Conservation (phyloP, 768 basidiomycete genomes). For the Mycena sanguinolenta region DNA sequence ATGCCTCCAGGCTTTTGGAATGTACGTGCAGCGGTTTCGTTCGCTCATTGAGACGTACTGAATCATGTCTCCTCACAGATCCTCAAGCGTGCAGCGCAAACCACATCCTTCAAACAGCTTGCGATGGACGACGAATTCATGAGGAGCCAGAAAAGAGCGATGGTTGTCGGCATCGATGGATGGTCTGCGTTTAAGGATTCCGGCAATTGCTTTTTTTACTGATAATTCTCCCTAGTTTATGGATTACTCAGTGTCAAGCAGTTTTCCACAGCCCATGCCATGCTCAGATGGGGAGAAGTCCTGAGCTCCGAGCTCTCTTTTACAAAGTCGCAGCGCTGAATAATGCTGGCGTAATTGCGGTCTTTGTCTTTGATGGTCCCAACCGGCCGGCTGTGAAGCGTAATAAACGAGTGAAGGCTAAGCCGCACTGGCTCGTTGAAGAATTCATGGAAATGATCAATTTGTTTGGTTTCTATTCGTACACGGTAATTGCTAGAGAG, state of each 20-base stretch:
- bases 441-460: background rate
- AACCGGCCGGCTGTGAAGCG: slow-evolving; percentile 58
- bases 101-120: too few species aligned
- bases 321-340: slow-evolving; percentile 55
- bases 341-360: slow-evolving; percentile 50
- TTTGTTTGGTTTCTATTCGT: background rate
- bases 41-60: too few species aligned
- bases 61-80: too few species aligned
- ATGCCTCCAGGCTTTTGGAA: too few species aligned
- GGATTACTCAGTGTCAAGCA: slow-evolving; percentile 26
- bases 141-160: too few species aligned
- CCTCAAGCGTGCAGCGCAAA: too few species aligned
- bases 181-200: background rate
- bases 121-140: too few species aligned
- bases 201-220: too few species aligned
- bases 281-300: slow-evolving; percentile 53
- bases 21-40: too few species aligned
- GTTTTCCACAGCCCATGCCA: slow-evolving; percentile 25
- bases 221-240: slow-evolving; percentile 8
- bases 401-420: slow-evolving; percentile 44
- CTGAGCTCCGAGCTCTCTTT: slow-evolving; percentile 60
- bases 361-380: slow-evolving; percentile 68
- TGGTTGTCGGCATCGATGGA: too few species aligned
- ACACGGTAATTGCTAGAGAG: background rate
- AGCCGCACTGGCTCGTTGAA: background rate